phyloP scores from a whole-genome alignment of 2,329 filamentous ascomycete genomes.

The Curvularia hawaiiensis region DNA sequence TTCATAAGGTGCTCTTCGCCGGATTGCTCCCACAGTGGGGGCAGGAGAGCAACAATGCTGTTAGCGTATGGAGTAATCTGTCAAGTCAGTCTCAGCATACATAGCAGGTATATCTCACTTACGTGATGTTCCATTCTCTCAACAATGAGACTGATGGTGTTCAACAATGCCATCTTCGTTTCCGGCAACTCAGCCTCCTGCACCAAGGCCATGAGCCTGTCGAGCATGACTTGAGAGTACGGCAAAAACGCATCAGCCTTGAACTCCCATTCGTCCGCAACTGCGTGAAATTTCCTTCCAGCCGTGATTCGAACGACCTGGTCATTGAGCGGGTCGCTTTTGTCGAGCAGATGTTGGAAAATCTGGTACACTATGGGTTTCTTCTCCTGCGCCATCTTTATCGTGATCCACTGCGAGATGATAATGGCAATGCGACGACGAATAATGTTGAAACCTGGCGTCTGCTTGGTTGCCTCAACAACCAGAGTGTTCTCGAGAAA shows the following conservation, averaged over 20 bases:
- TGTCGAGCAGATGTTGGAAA: slow-evolving; percentile 83
- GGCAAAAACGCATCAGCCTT: slow-evolving; percentile 74
- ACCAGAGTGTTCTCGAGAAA: slow-evolving; percentile 78
- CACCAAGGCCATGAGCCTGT: slow-evolving; percentile 76
- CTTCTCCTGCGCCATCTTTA: slow-evolving; percentile 72
- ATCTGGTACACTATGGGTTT: slow-evolving; percentile 82
- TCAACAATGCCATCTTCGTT: slow-evolving; percentile 87
- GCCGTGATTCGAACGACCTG: slow-evolving; percentile 91
- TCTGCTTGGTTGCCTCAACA: slow-evolving; percentile 74
- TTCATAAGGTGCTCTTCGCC: slow-evolving; percentile 92
- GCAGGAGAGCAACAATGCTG: slow-evolving; percentile 79
- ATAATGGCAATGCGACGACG: slow-evolving; percentile 87
- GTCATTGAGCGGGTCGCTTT: slow-evolving; percentile 80
- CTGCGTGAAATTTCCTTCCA: slow-evolving; percentile 78
- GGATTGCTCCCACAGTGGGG: slow-evolving; percentile 81
- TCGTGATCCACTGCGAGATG: slow-evolving; percentile 85
- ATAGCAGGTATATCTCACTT: slow-evolving; percentile 22
- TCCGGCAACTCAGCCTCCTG: slow-evolving; percentile 81
- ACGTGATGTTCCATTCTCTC: slow-evolving; percentile 78
- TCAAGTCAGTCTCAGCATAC: slow-evolving; percentile 10
- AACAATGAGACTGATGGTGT: slow-evolving; percentile 82
- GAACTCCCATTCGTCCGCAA: slow-evolving; percentile 87
- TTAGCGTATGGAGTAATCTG: slow-evolving; percentile 71
- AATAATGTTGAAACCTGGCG: slow-evolving; percentile 76
- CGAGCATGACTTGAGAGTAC: slow-evolving; percentile 75